Conservation (phyloP, 1,284 basidiomycete species). For the Ustilago loliicola region DNA sequence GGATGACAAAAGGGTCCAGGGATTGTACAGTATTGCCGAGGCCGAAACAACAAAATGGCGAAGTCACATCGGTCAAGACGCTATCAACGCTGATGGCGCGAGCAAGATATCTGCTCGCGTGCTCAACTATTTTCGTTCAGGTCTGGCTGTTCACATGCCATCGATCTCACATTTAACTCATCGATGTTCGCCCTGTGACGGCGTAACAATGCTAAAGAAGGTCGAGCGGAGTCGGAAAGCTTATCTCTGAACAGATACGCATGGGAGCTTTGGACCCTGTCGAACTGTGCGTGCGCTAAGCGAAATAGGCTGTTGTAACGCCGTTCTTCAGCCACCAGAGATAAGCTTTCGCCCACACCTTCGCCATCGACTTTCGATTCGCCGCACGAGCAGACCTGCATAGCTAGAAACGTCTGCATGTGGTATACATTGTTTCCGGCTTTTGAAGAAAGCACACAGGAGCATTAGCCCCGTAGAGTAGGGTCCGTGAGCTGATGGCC, state of each 20-base stretch:
- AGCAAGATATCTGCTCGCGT: slow-evolving; percentile 12
- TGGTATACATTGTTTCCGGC: background rate
- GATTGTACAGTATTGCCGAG: background rate
- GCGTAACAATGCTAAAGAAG: slow-evolving; percentile 5
- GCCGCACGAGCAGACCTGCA: background rate
- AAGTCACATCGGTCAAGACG: slow-evolving; percentile 5
- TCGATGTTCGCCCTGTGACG: background rate
- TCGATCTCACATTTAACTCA: background rate
- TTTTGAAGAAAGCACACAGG: background rate
- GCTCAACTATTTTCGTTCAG: slow-evolving; percentile 1
- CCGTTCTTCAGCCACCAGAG: background rate
- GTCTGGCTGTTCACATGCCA: background rate
- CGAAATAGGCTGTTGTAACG: background rate
- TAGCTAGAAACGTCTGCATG: background rate
- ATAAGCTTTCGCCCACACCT: background rate
- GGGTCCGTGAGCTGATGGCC: background rate
- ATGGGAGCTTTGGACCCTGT: slow-evolving; percentile 11
- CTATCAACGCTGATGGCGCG: slow-evolving; percentile 17
- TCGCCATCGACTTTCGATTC: background rate
- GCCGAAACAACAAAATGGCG: slow-evolving; percentile 1
- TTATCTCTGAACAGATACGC: slow-evolving; percentile 15
- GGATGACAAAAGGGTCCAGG: background rate
- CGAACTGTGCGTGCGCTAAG: slow-evolving; percentile 11
- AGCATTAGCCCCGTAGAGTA: background rate
- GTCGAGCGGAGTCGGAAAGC: slow-evolving; percentile 13